Percentiles rank a stretch among this genome's conserved stretches.
These are phyloP conservation scores for Pterulicium gracile DNA, from an alignment of 1,284 basidiomycete genomes.

Conservation along the genomic window DNA sequence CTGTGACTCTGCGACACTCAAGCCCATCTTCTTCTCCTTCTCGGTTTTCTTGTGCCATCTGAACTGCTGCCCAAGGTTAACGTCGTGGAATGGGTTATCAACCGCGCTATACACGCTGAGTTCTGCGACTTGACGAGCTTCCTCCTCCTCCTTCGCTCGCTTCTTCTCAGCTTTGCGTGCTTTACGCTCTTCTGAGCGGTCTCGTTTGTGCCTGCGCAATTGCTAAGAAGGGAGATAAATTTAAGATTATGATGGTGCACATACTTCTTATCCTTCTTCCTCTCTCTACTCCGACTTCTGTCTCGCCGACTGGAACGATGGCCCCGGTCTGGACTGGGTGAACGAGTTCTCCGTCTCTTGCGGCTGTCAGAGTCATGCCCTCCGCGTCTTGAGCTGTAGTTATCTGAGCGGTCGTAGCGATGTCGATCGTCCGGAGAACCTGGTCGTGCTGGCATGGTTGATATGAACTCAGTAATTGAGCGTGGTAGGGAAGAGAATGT, in stretches of 20 bases:
- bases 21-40: conserved; percentile 84
- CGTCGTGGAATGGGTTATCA: conserved; percentile 96
- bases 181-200: conserved; percentile 69
- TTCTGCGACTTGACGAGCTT: conserved; percentile 79
- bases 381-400: conserved; percentile 23
- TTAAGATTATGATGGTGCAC: conserved; percentile 13
- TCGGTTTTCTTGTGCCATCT: conserved; percentile 98
- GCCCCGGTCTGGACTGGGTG: conserved; percentile 27
- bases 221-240: neutral
- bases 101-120: conserved; percentile 88
- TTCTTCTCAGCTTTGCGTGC: conserved; percentile 77
- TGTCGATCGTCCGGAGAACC: no score
- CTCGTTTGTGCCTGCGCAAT: conserved; percentile 56
- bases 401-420: no score
- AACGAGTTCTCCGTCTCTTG: conserved; percentile 28
- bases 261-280: conserved; percentile 52
- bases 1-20: conserved; percentile 74
- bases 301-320: conserved; percentile 24
- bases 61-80: conserved; percentile 91
- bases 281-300: conserved; percentile 23
- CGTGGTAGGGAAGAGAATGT: no score
- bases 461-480: no score
- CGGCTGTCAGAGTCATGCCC: conserved; percentile 18
- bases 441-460: no score
- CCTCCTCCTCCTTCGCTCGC: conserved; percentile 75